Conservation (phyloP, 257 asterid genomes). For the Solanum sparsipilum region DNA sequence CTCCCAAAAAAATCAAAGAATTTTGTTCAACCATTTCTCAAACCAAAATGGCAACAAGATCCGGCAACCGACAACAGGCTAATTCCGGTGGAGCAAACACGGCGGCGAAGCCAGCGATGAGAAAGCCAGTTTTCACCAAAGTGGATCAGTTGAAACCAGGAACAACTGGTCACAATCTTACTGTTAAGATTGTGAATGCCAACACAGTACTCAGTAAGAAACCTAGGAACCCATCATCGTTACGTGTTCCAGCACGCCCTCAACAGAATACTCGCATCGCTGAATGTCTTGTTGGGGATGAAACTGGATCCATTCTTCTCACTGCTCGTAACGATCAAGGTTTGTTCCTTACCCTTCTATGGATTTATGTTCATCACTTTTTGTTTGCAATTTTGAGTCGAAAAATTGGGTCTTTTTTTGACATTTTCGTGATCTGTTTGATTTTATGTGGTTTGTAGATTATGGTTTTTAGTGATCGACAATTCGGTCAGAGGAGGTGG, state of each 20-base stretch:
- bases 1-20: not conserved
- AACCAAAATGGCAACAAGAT: constrained; percentile 42
- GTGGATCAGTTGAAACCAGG: constrained; percentile 64
- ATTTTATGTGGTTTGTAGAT: not conserved
- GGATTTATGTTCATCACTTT: not conserved
- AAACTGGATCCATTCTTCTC: constrained; percentile 66
- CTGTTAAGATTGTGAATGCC: constrained; percentile 54
- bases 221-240: constrained; percentile 41
- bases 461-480: not conserved
- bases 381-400: not conserved
- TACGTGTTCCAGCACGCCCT: constrained; percentile 38
- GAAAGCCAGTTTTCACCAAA: constrained; percentile 70
- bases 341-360: not conserved
- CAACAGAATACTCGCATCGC: constrained; percentile 50
- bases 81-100: constrained; percentile 6
- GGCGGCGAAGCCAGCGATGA: constrained; percentile 33
- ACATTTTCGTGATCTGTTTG: not conserved
- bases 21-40: not conserved
- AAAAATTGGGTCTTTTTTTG: not conserved
- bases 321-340: constrained; percentile 85
- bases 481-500: not conserved
- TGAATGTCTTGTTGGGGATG: constrained; percentile 80
- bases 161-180: constrained; percentile 55
- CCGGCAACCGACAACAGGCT: constrained; percentile 21
- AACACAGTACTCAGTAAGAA: constrained; percentile 60